These are phyloP conservation scores for Penicillium sp. DNA, from an alignment of 2,329 filamentous ascomycete species.

Conservation along the genomic window DNA sequence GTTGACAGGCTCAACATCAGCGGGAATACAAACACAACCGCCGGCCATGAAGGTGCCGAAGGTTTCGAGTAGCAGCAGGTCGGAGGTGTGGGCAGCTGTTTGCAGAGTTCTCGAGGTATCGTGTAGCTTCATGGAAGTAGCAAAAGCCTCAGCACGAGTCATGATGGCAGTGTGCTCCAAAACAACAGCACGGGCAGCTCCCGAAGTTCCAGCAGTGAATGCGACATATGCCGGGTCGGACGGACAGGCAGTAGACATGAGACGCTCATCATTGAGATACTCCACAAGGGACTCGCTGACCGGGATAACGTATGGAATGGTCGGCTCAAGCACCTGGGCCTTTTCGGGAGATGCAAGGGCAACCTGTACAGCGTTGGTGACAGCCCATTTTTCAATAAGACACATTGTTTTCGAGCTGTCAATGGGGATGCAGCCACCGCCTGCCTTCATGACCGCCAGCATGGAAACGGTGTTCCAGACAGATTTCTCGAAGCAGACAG, in stretches of 20 bases:
- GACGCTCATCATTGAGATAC: conserved; percentile 22
- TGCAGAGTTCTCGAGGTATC: conserved; percentile 34
- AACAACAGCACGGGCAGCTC: conserved; percentile 33
- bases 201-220: conserved; percentile 33
- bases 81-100: conserved; percentile 45
- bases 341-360: conserved; percentile 38
- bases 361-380: conserved; percentile 38
- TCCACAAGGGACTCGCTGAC: conserved; percentile 35
- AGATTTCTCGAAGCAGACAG: conserved; percentile 28
- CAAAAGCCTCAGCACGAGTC: conserved; percentile 28
- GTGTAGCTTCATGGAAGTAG: conserved; percentile 20
- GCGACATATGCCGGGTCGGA: conserved; percentile 31
- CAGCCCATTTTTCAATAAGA: conserved; percentile 36
- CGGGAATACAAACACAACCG: conserved; percentile 47
- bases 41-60: conserved; percentile 39
- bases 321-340: conserved; percentile 39
- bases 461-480: conserved; percentile 28
- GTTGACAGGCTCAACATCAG: conserved; percentile 45
- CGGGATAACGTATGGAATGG: conserved; percentile 38
- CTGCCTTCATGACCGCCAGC: conserved; percentile 29
- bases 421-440: conserved; percentile 33
- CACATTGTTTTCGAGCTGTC: conserved; percentile 30
- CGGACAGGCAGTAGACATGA: conserved; percentile 4
- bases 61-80: conserved; percentile 41
- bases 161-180: conserved; percentile 34